Evolutionary conservation across 805 yeast genomes (phyloP).

Genomic region (Priceomyces melissophilus): DNA sequence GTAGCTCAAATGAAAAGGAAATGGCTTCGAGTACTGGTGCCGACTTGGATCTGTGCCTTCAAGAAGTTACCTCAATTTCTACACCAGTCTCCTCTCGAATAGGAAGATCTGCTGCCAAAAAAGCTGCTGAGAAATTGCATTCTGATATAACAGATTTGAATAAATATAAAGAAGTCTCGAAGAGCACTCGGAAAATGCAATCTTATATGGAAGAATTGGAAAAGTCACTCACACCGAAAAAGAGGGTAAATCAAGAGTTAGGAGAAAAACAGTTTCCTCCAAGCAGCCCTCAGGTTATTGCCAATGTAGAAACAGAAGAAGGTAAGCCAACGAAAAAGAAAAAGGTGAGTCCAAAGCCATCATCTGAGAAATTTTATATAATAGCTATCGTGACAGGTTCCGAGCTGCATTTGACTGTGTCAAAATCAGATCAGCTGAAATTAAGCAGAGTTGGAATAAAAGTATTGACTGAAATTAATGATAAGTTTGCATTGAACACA

Average conservation of each 20-base stretch:
- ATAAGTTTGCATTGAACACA: constrained; percentile 40
- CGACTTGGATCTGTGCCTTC: background rate
- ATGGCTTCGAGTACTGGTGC: background rate
- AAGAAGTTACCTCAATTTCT: background rate
- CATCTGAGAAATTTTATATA: constrained; percentile 33
- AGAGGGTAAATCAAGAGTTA: background rate
- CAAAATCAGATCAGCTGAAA: constrained; percentile 39
- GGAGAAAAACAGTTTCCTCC: background rate
- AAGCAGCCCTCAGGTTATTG: constrained; percentile 1
- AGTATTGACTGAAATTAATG: constrained; percentile 41
- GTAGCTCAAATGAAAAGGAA: background rate
- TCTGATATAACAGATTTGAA: constrained; percentile 67
- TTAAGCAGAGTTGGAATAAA: constrained; percentile 57
- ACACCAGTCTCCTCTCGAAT: constrained; percentile 7
- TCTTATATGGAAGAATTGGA: constrained; percentile 35
- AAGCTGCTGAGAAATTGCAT: constrained; percentile 65
- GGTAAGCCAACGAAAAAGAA: constrained; percentile 12
- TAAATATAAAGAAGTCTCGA: constrained; percentile 50
- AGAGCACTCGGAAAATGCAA: constrained; percentile 42
- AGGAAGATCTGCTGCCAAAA: constrained; percentile 58
- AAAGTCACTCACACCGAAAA: constrained; percentile 7
- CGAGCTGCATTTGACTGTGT: constrained; percentile 40
- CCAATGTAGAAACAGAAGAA: background rate
- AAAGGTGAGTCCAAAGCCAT: constrained; percentile 7
- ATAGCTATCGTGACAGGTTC: constrained; percentile 65